Evolutionary conservation across 1,284 basidiomycete species (phyloP).

Genomic region (Fomes fomentarius): DNA sequence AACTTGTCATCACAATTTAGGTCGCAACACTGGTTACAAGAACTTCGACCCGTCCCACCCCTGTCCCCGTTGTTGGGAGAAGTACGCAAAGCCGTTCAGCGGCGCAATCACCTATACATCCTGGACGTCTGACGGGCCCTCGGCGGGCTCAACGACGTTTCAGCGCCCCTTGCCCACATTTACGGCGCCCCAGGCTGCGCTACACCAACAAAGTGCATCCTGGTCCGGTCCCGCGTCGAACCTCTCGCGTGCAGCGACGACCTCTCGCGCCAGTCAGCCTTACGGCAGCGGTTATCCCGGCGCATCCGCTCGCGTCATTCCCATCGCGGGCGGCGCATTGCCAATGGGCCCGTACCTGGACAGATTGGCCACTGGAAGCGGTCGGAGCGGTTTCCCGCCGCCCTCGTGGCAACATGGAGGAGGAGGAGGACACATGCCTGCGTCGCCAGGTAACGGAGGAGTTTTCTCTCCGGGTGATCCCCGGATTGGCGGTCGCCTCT

Average conservation of each 20-base stretch:
- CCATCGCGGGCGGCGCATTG: constrained; percentile 28
- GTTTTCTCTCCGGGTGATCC: constrained; percentile 68
- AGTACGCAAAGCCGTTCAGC: constrained; percentile 59
- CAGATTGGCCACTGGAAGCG: constrained; percentile 12
- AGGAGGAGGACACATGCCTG: neutral
- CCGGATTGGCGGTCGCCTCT: constrained; percentile 66
- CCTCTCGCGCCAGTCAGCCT: constrained; percentile 14
- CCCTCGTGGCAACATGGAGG: constrained; percentile 14
- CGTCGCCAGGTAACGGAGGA: constrained; percentile 43
- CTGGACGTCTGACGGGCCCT: constrained; percentile 34
- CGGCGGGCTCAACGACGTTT: constrained; percentile 32
- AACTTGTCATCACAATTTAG: constrained; percentile 39
- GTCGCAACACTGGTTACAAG: constrained; percentile 74
- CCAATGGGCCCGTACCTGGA: constrained; percentile 29
- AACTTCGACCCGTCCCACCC: constrained; percentile 65
- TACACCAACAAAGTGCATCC: constrained; percentile 21
- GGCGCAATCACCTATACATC: constrained; percentile 62
- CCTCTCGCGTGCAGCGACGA: constrained; percentile 26
- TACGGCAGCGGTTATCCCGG: constrained; percentile 23
- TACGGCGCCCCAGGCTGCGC: constrained; percentile 26
- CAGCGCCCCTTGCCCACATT: constrained; percentile 43
- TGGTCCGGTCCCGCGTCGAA: constrained; percentile 17
- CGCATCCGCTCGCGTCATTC: constrained; percentile 26
- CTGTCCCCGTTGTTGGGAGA: constrained; percentile 72
- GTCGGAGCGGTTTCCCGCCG: constrained; percentile 15